phyloP scores from a whole-genome alignment of 2,329 filamentous ascomycete genomes.

The Didymella glomerata region DNA sequence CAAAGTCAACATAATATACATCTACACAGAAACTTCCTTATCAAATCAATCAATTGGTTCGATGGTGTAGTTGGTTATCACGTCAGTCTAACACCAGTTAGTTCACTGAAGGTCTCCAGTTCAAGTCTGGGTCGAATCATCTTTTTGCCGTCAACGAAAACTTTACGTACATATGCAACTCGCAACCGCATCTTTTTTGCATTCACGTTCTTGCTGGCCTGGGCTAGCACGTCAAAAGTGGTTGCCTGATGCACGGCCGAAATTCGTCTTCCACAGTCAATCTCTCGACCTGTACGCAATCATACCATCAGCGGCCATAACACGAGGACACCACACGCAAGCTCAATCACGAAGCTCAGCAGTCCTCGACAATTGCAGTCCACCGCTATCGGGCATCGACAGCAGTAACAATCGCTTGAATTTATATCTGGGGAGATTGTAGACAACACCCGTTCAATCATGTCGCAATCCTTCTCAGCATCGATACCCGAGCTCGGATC shows the following conservation, averaged over 20 bases:
- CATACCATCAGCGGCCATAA: neutral
- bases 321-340: too few relatives aligned
- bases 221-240: neutral
- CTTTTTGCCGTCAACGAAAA: neutral
- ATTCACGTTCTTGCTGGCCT: neutral
- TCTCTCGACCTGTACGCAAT: neutral
- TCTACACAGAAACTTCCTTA: neutral
- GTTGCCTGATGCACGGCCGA: neutral
- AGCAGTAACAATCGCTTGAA: neutral
- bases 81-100: slow-evolving; percentile 54
- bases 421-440: neutral
- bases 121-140: neutral
- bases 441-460: neutral
- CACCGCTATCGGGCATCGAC: neutral
- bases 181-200: neutral
- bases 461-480: neutral
- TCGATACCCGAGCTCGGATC: neutral
- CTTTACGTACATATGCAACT: neutral
- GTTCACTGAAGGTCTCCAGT: neutral
- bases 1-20: too few relatives aligned
- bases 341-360: neutral
- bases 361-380: neutral
- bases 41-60: slow-evolving; percentile 8
- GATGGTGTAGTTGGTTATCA: slow-evolving; percentile 58
- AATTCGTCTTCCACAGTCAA: neutral